Evolutionary conservation across 2,329 filamentous ascomycete species (phyloP), one percentile per base, ranked within the genome.

Genomic region (Fusarium penzigii): DNA sequence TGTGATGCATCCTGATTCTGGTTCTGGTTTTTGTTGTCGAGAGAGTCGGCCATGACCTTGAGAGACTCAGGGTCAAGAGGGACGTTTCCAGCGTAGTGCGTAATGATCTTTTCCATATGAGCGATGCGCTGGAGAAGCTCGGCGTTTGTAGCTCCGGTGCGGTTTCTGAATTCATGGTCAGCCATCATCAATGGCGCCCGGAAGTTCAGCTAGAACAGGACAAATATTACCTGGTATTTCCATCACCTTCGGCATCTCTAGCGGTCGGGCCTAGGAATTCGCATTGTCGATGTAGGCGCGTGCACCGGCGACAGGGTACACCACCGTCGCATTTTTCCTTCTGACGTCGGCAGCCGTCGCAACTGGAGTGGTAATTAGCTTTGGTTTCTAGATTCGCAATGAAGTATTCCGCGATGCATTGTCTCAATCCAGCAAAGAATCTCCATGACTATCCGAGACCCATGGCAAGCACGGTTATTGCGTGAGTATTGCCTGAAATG

Each of bases 311-410:
- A 61, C 79, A 82, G 2, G 80, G 80, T 16, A 79, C 71, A 45
- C 79, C 80, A 43, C 79, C 80, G 58, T 82, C 78, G 59, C 79
- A 82, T 67, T 81, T 81, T 64, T 82, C 79, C 62, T 82, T 82
- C 51, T 79, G 73, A 55, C 78, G 73, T 52, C 79, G 78, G 64
- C 79, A 82, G 47, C 76, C 76, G 62, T 81, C 78, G 61, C 79
- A 82, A 52, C 79, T 82, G 44, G 32, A 44, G 34, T 32, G 42
- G 16, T 25, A 25, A 25, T 25, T 25, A 25, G 20, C 20, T 5
- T 25, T 5, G 20, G 20, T 25, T 25, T 25, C 20, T 25, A 25
- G 20, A 25, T 25, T 25, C 20, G 20, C 20, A 7, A 25, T 25
- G 20, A 25, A 25, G 20, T 25, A 25, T 48, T 46, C 44, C 44